Evolutionary conservation across 2,329 filamentous ascomycete species (phyloP), one percentile per base, ranked within the genome.

Genomic region (Tympanopsis confertula): DNA sequence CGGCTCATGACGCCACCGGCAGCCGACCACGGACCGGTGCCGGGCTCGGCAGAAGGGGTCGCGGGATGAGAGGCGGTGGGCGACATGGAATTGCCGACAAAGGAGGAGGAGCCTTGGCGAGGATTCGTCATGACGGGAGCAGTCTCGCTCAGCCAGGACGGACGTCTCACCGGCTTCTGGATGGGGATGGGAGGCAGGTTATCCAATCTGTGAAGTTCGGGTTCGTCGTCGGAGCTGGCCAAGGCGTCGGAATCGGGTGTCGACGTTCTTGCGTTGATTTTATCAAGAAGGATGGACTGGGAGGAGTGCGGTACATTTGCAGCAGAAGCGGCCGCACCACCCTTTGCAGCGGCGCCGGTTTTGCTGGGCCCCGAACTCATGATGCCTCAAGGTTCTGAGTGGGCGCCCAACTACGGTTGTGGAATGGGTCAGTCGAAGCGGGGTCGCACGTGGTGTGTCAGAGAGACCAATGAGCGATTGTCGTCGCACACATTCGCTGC

Each of bases 211-310:
- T 26, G 22, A 10, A 26, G 22, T 10, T 44, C 60, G 61, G 50
- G 54, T 58, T 98, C 91, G 56, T 96, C 91, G 57, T 96, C 91
- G 12, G 88, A 95, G 47, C 91, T 96, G 37, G 83, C 87, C 42
- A 96, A 66, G 37, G 86, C 89, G 55, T 96, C 89, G 3, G 88
- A 95, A 54, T 96, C 89, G 18, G 89, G 89, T 1, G 89, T 95
- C 5, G 86, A 87, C 38, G 84, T 82, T 49, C 88, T 77, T 39
- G 78, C 71, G 50, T 84, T 82, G 36, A 82, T 68, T 56, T 87
- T 91, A 37, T 89, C 85, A 24, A 86, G 68, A 35, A 85, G 62
- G 28, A 81, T 65, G 26, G 76, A 75, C 41, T 82, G 76, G 49
- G 67, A 81, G 48, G 61, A 74, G 18, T 74, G 65, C 38, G 70